Conservation (phyloP, 306 rosid genomes). For the Hylodesmum podocarpum region DNA sequence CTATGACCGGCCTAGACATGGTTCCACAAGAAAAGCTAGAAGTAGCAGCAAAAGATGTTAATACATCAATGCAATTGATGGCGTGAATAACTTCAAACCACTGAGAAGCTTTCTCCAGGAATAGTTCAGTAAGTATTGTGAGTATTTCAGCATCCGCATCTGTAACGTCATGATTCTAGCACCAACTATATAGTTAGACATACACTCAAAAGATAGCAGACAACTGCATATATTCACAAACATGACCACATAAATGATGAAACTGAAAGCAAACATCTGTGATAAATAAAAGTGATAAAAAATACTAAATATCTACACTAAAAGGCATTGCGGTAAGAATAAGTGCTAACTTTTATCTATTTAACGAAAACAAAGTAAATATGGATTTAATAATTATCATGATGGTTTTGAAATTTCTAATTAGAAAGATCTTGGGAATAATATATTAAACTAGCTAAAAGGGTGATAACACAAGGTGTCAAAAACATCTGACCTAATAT, state of each 20-base stretch:
- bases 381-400: background rate
- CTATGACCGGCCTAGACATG: slow-evolving; percentile 80
- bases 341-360: background rate
- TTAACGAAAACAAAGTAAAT: background rate
- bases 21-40: slow-evolving; percentile 70
- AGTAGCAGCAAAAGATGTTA: slow-evolving; percentile 79
- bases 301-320: background rate
- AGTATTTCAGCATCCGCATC: slow-evolving; percentile 83
- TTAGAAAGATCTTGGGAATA: background rate
- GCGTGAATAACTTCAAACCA: slow-evolving; percentile 78
- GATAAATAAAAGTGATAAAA: background rate
- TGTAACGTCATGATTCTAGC: slow-evolving; percentile 75
- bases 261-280: slow-evolving; percentile 5
- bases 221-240: background rate
- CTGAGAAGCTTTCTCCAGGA: slow-evolving; percentile 68
- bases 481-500: background rate
- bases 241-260: background rate
- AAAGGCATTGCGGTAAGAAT: background rate
- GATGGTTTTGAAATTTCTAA: background rate
- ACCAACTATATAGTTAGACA: slow-evolving; percentile 36
- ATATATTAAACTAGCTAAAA: background rate
- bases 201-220: background rate
- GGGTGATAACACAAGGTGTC: background rate
- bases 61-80: slow-evolving; percentile 82
- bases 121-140: slow-evolving; percentile 65